phyloP scores from a whole-genome alignment of 2,329 filamentous ascomycete species.

The Emmonsia crescens region DNA sequence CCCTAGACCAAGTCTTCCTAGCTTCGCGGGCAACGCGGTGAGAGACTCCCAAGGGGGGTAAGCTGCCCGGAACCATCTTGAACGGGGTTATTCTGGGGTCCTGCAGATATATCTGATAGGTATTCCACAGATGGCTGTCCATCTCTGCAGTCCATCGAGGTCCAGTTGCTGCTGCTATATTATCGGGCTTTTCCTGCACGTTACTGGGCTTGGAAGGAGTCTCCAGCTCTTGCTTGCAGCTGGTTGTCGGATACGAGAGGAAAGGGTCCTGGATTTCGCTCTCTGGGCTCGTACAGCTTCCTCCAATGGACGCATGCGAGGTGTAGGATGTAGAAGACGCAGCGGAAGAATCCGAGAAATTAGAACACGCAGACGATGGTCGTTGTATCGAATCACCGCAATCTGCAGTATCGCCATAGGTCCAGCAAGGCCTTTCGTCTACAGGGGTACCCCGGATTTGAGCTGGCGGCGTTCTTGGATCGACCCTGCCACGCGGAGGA shows the following conservation, averaged over 20 bases:
- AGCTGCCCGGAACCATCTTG: constrained; percentile 54
- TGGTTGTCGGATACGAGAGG: constrained; percentile 31
- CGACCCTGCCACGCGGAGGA: constrained; percentile 27
- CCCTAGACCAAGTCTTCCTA: constrained; percentile 48
- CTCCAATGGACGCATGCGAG: constrained; percentile 47
- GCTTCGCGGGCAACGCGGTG: constrained; percentile 52
- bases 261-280: constrained; percentile 49
- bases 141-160: constrained; percentile 49
- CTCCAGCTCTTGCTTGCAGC: constrained; percentile 28
- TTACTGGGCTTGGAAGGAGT: constrained; percentile 27
- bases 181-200: constrained; percentile 18
- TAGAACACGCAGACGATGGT: constrained; percentile 48
- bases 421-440: constrained; percentile 25
- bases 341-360: constrained; percentile 51
- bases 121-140: constrained; percentile 57
- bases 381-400: constrained; percentile 40
- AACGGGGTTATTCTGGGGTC: constrained; percentile 57
- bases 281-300: constrained; percentile 51
- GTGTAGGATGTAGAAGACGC: constrained; percentile 48
- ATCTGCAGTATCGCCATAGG: constrained; percentile 21
- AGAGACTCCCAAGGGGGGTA: constrained; percentile 54
- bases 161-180: constrained; percentile 15
- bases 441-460: constrained; percentile 32
- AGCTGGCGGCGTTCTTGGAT: constrained; percentile 35
- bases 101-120: constrained; percentile 54